Base-by-base conservation (phyloP, 225 moss, liverwort and hornwort genomes). In the Rhytidiadelphus loreus region DNA sequence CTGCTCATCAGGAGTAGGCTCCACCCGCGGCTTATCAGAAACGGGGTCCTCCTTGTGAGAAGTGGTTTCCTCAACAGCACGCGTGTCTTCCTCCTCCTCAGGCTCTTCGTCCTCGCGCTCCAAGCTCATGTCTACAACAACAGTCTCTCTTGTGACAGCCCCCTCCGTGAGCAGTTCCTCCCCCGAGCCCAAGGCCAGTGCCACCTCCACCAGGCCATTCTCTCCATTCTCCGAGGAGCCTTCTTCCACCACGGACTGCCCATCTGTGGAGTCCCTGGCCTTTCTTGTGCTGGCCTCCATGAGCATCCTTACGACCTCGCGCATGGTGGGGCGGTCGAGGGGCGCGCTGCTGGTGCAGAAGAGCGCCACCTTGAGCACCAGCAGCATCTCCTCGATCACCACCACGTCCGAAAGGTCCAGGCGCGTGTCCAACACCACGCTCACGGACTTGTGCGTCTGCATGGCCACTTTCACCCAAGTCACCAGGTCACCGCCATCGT, bases 301-400 rank as follows among this genome's bases (percentile, higher is more conserved):
- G 56, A 95, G 92, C 95, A 95, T 95, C 82, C 92, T 48, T 57
- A 95, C 94, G 16, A 95, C 95, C 90, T 93, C 93, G 29, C 95
- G 85, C 95, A 95, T 95, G 39, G 92, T 90, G 26, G 95, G 95
- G n/a, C 95, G 87, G 68, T 88, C 88, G 9, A 86, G 58, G 2
- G 95, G 95, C 71, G 70, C 19, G 74, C 78, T 90, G 78, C 37
- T 90, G 50, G 94, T 95, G 85, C 95, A 95, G 74, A 94, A 95
- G 62, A 94, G 88, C 21, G 95, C 95, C 25, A 95, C 91, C 59
- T 92, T 94, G n/a, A 95, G 88, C 48, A 95, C 92, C 44, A 95
- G 89, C 76, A 92, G 74, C 93, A 95, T 95, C 92, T 95, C 95
- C 84, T 94, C 93, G 28, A 93, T 89, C 56, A 93, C 68, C 17